phyloP scores from a whole-genome alignment of 345 rosid species.

The Isatis tinctoria region DNA sequence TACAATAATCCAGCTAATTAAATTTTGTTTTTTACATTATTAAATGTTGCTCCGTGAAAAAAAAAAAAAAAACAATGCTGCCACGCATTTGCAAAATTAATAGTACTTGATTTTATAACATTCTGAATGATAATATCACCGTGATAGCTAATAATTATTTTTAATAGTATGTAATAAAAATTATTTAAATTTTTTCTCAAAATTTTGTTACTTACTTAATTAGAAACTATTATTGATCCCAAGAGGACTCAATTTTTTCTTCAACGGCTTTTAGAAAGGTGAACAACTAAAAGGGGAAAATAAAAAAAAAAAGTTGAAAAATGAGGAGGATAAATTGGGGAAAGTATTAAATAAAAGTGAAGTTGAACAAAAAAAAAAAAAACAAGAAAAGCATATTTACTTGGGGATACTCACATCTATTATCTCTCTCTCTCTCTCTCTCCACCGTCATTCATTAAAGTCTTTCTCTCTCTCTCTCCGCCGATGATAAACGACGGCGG shows the following conservation, averaged over 20 bases:
- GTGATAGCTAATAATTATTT: background rate
- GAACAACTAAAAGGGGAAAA: background rate
- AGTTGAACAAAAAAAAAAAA: background rate
- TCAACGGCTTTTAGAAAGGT: slow-evolving; percentile 25
- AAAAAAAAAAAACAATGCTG: background rate
- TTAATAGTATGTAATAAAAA: too few relatives aligned
- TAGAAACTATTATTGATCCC: too few relatives aligned
- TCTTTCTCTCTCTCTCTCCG: slow-evolving; percentile 2
- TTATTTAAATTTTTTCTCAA: too few relatives aligned
- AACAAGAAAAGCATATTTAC: slow-evolving; percentile 1
- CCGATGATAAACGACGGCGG: slow-evolving; percentile 31
- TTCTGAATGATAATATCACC: background rate
- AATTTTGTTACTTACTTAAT: too few relatives aligned
- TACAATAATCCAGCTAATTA: background rate
- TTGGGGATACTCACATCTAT: background rate
- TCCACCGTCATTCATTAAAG: slow-evolving; percentile 19
- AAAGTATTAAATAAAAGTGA: background rate
- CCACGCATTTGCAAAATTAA: background rate
- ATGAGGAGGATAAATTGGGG: background rate
- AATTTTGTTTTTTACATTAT: background rate
- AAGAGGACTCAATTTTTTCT: background rate
- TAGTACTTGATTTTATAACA: background rate
- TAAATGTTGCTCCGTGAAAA: background rate
- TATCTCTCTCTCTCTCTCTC: slow-evolving; percentile 24
- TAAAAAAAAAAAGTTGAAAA: background rate